Percentiles rank a stretch among this genome's conserved stretches.
Conservation (phyloP, 768 basidiomycete species). For the Kwoniella sp. region DNA sequence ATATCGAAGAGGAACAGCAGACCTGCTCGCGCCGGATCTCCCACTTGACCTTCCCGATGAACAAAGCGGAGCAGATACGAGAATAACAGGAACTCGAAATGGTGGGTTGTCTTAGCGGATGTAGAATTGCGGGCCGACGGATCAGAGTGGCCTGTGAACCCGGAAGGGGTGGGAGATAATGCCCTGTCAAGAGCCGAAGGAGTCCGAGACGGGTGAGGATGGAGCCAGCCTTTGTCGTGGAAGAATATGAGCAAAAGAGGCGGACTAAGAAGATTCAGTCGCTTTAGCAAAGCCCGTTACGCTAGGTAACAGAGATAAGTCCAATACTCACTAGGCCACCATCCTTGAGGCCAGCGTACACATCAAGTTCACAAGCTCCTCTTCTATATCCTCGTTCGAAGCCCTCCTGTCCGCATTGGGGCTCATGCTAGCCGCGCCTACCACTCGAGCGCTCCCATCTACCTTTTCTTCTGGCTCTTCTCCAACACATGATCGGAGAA, state of each 20-base stretch:
- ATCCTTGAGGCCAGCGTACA: conserved; percentile 92
- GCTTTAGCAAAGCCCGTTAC: conserved; percentile 54
- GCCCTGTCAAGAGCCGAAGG: conserved; percentile 29
- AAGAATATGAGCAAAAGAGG: conserved; percentile 91
- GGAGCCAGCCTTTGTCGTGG: conserved; percentile 78
- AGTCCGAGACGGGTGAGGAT: conserved; percentile 14
- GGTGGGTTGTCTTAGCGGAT: conserved; percentile 56
- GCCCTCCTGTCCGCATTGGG: conserved; percentile 12
- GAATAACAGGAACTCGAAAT: conserved; percentile 94
- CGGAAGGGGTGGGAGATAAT: conserved; percentile 67
- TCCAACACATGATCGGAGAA: conserved; percentile 85
- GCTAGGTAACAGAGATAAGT: too few relatives aligned
- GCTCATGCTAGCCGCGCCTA: conserved; percentile 72
- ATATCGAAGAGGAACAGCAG: conserved; percentile 93
- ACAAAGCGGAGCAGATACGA: conserved; percentile 93
- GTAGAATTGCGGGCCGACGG: conserved; percentile 53
- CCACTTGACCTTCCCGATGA: conserved; percentile 89
- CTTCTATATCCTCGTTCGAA: conserved; percentile 58
- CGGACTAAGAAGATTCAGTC: conserved; percentile 57
- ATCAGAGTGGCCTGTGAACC: conserved; percentile 64
- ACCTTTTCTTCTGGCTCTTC: conserved; percentile 86
- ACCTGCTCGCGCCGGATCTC: conserved; percentile 89
- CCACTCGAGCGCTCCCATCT: conserved; percentile 69
- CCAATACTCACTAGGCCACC: conserved; percentile 61
- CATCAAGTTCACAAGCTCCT: conserved; percentile 74